These are phyloP conservation scores for Pyrenochaeta sp. DNA, from an alignment of 2,329 filamentous ascomycete species.

Conservation along the genomic window DNA sequence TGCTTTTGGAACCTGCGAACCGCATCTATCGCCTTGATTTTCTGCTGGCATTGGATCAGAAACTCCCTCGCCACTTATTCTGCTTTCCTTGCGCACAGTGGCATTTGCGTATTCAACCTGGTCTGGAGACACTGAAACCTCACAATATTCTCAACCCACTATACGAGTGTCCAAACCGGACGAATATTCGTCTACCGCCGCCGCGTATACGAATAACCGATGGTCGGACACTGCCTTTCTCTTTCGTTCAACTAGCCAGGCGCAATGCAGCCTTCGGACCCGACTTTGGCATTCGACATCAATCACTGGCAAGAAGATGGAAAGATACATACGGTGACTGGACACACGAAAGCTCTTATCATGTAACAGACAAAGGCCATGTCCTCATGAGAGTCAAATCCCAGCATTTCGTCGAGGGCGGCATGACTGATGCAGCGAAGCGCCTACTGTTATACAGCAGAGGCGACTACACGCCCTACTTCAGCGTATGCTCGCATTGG, in stretches of 20 bases:
- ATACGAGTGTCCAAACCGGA: slow-evolving; percentile 63
- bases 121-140: slow-evolving; percentile 62
- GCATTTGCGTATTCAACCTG: slow-evolving; percentile 62
- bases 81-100: slow-evolving; percentile 66
- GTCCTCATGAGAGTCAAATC: slow-evolving; percentile 67
- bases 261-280: slow-evolving; percentile 58
- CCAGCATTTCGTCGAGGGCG: slow-evolving; percentile 58
- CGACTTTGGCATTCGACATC: slow-evolving; percentile 43
- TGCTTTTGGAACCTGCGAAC: slow-evolving; percentile 51
- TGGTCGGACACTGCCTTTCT: slow-evolving; percentile 63
- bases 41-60: slow-evolving; percentile 58
- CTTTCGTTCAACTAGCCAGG: slow-evolving; percentile 65
- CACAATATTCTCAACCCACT: slow-evolving; percentile 63
- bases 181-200: slow-evolving; percentile 59
- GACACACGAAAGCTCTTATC: slow-evolving; percentile 62
- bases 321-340: slow-evolving; percentile 59
- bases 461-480: slow-evolving; percentile 68
- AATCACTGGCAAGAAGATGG: slow-evolving; percentile 61
- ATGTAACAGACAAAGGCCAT: slow-evolving; percentile 60
- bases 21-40: slow-evolving; percentile 58
- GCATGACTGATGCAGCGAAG: slow-evolving; percentile 59
- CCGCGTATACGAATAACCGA: slow-evolving; percentile 59
- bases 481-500: slow-evolving; percentile 70
- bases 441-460: slow-evolving; percentile 66
- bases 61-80: slow-evolving; percentile 63